Evolutionary conservation across 192 early-diverging fungal genomes (phyloP).

Genomic region (Phycomyces blakesleeanus): DNA sequence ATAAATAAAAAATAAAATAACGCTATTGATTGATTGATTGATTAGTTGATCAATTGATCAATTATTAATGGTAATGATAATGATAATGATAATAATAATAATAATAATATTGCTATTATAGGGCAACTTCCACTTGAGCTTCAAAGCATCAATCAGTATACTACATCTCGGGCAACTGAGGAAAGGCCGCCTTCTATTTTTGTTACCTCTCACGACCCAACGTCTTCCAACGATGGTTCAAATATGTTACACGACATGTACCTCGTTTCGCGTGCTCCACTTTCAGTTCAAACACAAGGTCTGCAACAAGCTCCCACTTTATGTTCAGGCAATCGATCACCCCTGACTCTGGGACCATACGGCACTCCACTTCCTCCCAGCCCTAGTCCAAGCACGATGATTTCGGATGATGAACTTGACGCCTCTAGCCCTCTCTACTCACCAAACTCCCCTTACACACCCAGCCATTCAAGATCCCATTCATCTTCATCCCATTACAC

Average conservation of each 20-base stretch:
- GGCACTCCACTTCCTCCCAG: slow-evolving; percentile 22
- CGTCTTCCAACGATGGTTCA: background rate
- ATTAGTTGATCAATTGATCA: too few species aligned
- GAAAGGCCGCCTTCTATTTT: slow-evolving; percentile 25
- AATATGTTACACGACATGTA: slow-evolving; percentile 12
- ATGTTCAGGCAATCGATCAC: slow-evolving; percentile 2
- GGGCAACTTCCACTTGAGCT: slow-evolving; percentile 22
- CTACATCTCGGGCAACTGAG: background rate
- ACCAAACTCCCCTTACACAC: slow-evolving; percentile 27
- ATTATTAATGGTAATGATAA: too few species aligned
- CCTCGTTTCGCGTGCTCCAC: slow-evolving; percentile 1
- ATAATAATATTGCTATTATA: slow-evolving; percentile 2
- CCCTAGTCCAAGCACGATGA: slow-evolving; percentile 30
- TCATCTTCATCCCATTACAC: slow-evolving; percentile 5
- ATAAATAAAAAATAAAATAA: too few species aligned
- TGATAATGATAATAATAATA: too few species aligned
- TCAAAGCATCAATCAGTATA: background rate
- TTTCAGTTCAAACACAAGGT: slow-evolving; percentile 13
- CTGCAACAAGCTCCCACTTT: background rate
- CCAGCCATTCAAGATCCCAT: slow-evolving; percentile 9
- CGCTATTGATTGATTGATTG: too few species aligned
- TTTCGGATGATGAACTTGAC: slow-evolving; percentile 32
- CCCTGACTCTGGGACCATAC: slow-evolving; percentile 10
- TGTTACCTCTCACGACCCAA: slow-evolving; percentile 25
- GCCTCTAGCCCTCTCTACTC: slow-evolving; percentile 25